Percentiles rank a stretch among this genome's conserved stretches.
phyloP scores from a whole-genome alignment of 306 rosid species.

The Sophora flavescens region DNA sequence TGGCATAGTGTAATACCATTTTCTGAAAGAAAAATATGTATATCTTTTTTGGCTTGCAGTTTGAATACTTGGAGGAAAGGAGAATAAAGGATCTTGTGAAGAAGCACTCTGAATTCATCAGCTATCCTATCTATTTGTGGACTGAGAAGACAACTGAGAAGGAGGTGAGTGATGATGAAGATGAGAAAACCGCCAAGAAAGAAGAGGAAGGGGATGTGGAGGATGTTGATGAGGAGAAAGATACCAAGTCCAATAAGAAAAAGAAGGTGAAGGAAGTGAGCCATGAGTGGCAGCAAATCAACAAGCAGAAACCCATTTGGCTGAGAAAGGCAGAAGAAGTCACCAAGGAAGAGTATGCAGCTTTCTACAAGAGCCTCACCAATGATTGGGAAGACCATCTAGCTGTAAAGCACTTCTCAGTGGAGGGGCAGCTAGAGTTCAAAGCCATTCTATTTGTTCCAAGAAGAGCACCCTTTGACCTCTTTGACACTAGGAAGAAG shows the following conservation, averaged over 20 bases:
- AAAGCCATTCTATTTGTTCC: constrained; percentile 69
- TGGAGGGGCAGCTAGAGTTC: constrained; percentile 71
- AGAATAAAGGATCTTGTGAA: constrained; percentile 70
- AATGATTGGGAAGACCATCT: constrained; percentile 61
- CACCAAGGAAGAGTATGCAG: constrained; percentile 62
- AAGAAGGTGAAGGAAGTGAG: constrained; percentile 71
- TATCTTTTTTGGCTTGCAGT: constrained; percentile 36
- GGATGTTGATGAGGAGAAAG: constrained; percentile 51
- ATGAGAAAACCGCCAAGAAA: constrained; percentile 57
- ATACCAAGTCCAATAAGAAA: constrained; percentile 55
- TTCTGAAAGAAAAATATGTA: neutral
- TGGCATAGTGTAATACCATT: neutral
- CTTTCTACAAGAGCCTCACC: constrained; percentile 65
- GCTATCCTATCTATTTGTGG: constrained; percentile 72
- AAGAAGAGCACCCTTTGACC: constrained; percentile 67
- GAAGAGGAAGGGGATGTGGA: constrained; percentile 61
- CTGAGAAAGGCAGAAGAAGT: constrained; percentile 69
- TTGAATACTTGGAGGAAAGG: constrained; percentile 72
- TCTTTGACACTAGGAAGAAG: constrained; percentile 66
- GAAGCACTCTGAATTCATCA: constrained; percentile 75
- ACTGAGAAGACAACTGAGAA: constrained; percentile 70
- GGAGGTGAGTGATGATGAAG: constrained; percentile 68
- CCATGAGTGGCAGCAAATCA: constrained; percentile 70
- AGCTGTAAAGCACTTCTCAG: constrained; percentile 69
- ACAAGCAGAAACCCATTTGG: constrained; percentile 77